phyloP scores from a whole-genome alignment of 176 grass and related monocot genomes.

The Alopecurus myosuroides region DNA sequence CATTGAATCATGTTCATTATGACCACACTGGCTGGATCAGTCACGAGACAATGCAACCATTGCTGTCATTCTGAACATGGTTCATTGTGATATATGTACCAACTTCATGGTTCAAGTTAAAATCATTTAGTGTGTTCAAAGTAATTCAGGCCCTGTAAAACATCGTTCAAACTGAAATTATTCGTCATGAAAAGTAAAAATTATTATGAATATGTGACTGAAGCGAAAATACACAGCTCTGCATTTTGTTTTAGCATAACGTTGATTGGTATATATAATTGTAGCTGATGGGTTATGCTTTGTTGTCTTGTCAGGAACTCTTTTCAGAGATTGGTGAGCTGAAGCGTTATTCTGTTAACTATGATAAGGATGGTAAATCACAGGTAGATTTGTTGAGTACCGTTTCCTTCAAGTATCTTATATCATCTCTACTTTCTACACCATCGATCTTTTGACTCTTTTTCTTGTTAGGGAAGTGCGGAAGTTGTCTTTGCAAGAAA shows the following conservation, averaged over 20 bases:
- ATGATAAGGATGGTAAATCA: slow-evolving; percentile 71
- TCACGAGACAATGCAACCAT: not conserved
- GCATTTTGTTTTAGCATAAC: not conserved
- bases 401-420: slow-evolving; percentile 8
- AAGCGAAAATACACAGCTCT: not conserved
- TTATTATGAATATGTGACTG: not conserved
- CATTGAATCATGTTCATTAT: not conserved
- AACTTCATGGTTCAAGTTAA: not conserved
- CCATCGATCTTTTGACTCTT: not conserved
- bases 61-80: not conserved
- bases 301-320: slow-evolving; percentile 63
- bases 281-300: slow-evolving; percentile 1
- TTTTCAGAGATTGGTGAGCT: slow-evolving; percentile 81
- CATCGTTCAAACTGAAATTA: not conserved
- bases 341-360: slow-evolving; percentile 84
- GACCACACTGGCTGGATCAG: not conserved
- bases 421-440: slow-evolving; percentile 7
- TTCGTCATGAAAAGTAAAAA: not conserved
- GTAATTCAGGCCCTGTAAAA: not conserved
- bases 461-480: slow-evolving; percentile 60
- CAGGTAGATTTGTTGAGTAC: slow-evolving; percentile 42
- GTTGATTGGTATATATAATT: not conserved
- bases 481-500: slow-evolving; percentile 89
- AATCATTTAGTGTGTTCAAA: not conserved
- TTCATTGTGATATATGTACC: not conserved